Evolutionary conservation across 164 flowering plant species (phyloP), one percentile per base, ranked within the genome.

Genomic region (Nymphaea colorata): DNA sequence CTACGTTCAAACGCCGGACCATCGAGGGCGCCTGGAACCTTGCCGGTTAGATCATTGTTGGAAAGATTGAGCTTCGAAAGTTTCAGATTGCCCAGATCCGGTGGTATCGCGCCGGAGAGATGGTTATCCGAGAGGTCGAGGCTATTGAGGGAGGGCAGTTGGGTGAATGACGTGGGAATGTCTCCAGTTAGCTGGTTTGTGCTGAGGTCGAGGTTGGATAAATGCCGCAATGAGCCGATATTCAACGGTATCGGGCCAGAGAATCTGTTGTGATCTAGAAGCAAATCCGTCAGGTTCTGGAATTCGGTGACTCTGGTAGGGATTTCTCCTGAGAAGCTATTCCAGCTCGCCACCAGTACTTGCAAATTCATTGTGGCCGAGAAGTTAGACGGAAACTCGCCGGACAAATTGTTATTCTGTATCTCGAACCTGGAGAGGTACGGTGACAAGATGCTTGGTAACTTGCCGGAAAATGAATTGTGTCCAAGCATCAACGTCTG

Each of bases 241-340:
- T 82, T 79, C 1, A 82, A 62, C 3, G 97, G 96, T 3, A 91
- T 84, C 63, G 42, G 74, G 0, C 98, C 98, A 3, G 87, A 64
- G 10, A 93, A 67, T 67, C 60, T 16, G 51, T 90, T 93, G 72
- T 85, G 84, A 0, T 92, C 81, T 3, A 87, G 43, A 11, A 66
- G 41, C 44, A 93, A 65, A 10, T 64, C 70, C 41, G 78, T 78
- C 6, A 88, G 75, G 2, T 5, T n/a, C 0, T 53, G 70, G 1
- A 16, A 55, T 1, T 85, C 82, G 2, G 91, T 80, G 8, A 91
- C 79, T 43, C 67, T 68, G 57, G 47, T 14, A n/a, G 98, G 96
- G 6, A 93, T 85, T 45, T 79, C 84, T 4, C 97, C 98, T 42
- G 89, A 63, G 69, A 93, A 82, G 72, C 45, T 78, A 67, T 93